Base-by-base conservation (phyloP, 2,329 filamentous ascomycete genomes). In the Talaromyces marneffei region DNA sequence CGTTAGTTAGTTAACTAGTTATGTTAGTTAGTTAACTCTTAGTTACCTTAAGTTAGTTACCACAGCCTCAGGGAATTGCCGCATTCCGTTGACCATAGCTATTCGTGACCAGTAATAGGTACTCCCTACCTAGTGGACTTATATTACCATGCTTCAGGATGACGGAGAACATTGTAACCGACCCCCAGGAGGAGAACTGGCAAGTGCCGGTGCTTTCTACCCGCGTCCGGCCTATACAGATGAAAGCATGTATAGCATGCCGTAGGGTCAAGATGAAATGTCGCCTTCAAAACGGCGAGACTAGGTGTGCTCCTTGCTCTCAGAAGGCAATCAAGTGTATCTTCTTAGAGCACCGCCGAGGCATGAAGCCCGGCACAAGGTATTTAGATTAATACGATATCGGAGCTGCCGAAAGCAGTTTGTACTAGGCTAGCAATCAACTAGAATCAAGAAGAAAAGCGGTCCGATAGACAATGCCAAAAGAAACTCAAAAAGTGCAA, bases 251-350 rank as follows among this genome's bases (percentile, higher is more conserved):
- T 57, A 64, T 77, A n/a, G 63, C 69, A 55, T 78, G 75, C 59
- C 68, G 75, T 35, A 72, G 67, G 31, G 70, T 76, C 12, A 78
- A 77, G 63, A 74, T 77, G 71, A 76, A 72, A 59, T 78, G 75
- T 60, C 63, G 64, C 16, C 60, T 67, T 8, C 63, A 56, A n/a
- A 56, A 53, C 5, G 62, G 62, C 18, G 63, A 61, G 14, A 60
- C 64, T 2, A 68, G 46, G 35, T 78, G 76, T 60, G 71, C 72
- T 27, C 71, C 75, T 9, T 78, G 76, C 61, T 60, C 59, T n/a
- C 70, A 72, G 23, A 75, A 77, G 57, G 70, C 70, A 1, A 62
- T 77, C 1, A 69, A 74, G 5, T 78, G 75, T 59, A 63, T 76
- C 1, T 75, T 76, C 59, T 69, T 71, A 55, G 66, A 74, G 58